Percentiles rank a stretch among this genome's conserved stretches.
These are phyloP conservation scores for Saitoella complicata DNA, from an alignment of 805 yeast genomes.

Conservation along the genomic window DNA sequence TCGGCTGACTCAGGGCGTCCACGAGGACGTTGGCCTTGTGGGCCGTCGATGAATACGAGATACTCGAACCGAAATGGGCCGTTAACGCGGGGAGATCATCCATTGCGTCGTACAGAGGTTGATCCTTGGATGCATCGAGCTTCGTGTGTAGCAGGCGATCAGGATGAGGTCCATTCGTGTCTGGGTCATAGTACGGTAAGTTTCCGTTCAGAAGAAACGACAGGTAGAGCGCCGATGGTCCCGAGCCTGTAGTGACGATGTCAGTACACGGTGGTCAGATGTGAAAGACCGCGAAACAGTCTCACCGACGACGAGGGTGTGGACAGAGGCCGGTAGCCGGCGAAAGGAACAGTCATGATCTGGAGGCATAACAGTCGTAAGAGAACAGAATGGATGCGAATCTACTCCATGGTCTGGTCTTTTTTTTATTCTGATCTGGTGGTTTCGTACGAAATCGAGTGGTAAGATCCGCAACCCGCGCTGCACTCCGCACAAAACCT, in stretches of 20 bases:
- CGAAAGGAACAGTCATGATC: too few relatives aligned
- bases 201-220: slow-evolving; percentile 20
- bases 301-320: too few relatives aligned
- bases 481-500: too few relatives aligned
- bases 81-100: slow-evolving; percentile 11
- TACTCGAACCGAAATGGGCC: slow-evolving; percentile 9
- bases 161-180: slow-evolving; percentile 17
- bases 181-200: slow-evolving; percentile 18
- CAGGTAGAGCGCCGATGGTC: slow-evolving; percentile 20
- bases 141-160: slow-evolving; percentile 15
- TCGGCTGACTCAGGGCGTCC: slow-evolving; percentile 17
- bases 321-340: too few relatives aligned
- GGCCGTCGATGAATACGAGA: slow-evolving; percentile 10
- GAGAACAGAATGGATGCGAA: too few relatives aligned
- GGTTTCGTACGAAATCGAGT: too few relatives aligned
- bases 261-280: not conserved
- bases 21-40: slow-evolving; percentile 16
- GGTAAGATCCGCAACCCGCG: too few relatives aligned
- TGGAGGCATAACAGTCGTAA: too few relatives aligned
- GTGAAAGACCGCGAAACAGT: too few relatives aligned
- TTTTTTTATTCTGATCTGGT: too few relatives aligned
- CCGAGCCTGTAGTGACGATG: slow-evolving; percentile 15
- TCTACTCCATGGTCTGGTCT: too few relatives aligned
- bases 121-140: slow-evolving; percentile 5
- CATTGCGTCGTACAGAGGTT: slow-evolving; percentile 6